A percentile compares a stretch with the other conserved stretches of the same genome.
These are phyloP conservation scores for Xylogone sp. DNA, from an alignment of 2,329 filamentous ascomycete genomes.

Conservation along the genomic window DNA sequence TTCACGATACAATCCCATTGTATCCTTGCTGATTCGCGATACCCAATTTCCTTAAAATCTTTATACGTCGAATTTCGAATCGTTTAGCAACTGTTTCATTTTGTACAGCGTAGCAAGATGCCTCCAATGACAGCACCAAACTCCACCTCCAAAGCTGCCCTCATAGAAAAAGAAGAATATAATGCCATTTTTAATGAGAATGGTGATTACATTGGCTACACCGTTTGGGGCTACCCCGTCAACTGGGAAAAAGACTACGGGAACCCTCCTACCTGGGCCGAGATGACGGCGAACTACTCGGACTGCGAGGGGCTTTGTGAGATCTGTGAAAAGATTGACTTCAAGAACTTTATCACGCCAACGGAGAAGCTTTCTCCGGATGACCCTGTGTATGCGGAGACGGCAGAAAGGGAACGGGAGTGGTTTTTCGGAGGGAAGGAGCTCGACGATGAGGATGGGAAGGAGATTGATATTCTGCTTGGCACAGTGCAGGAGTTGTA, in stretches of 20 bases:
- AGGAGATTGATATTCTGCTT: background rate
- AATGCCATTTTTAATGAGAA: background rate
- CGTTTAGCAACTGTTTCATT: too few relatives aligned
- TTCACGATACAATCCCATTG: too few relatives aligned
- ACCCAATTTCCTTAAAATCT: too few relatives aligned
- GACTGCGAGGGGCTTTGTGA: background rate
- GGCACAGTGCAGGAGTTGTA: background rate
- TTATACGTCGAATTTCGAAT: too few relatives aligned
- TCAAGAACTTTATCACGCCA: background rate
- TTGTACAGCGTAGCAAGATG: too few relatives aligned
- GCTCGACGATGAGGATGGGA: background rate
- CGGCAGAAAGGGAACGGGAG: background rate
- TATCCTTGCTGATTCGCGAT: too few relatives aligned
- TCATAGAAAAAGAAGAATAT: background rate
- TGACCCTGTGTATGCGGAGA: background rate
- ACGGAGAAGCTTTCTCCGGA: background rate
- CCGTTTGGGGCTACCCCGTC: background rate
- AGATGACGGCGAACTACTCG: background rate
- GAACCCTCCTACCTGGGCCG: background rate
- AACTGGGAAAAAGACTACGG: background rate
- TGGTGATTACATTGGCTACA: background rate
- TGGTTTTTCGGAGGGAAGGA: background rate
- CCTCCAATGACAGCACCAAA: background rate
- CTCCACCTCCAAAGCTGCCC: background rate
- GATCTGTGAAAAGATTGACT: background rate